Evolutionary conservation across 495 filamentous ascomycete genomes (phyloP).

Genomic region (Penicillium turbatum): DNA sequence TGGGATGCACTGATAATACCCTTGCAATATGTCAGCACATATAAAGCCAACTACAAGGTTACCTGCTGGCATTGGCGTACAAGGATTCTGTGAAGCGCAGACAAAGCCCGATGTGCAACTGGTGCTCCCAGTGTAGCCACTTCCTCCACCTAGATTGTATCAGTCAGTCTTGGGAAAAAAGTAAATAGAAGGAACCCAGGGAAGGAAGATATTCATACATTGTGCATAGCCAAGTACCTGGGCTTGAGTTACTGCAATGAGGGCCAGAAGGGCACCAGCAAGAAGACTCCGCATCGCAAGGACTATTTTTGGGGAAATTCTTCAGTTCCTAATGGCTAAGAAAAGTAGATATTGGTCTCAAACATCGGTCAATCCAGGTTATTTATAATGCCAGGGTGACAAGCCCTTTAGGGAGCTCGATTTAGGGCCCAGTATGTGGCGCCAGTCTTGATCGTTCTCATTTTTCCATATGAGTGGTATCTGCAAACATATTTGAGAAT

Average conservation of each 20-base stretch:
- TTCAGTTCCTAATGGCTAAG: background rate
- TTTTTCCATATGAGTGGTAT: background rate
- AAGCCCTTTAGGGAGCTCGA: background rate
- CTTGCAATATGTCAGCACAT: constrained; percentile 5
- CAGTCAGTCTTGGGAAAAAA: background rate
- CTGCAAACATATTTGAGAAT: background rate
- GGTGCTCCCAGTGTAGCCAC: constrained; percentile 15
- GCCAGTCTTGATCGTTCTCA: background rate
- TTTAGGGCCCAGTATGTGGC: background rate
- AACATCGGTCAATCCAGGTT: background rate
- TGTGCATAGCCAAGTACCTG: constrained; percentile 16
- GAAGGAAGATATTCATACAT: constrained; percentile 2
- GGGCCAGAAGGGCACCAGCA: constrained; percentile 9
- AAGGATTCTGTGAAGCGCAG: constrained; percentile 22
- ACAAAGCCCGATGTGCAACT: constrained; percentile 10
- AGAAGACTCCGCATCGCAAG: constrained; percentile 6
- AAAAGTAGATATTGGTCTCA: background rate
- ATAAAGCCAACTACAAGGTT: background rate
- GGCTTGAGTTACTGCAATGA: constrained; percentile 11
- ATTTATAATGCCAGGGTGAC: background rate
- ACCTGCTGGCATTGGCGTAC: background rate
- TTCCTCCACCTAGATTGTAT: constrained; percentile 12
- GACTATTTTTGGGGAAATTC: background rate
- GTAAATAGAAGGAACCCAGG: background rate
- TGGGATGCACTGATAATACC: constrained; percentile 17